Conservation (phyloP, 495 filamentous ascomycete genomes). For the Aspergillus panamensis region DNA sequence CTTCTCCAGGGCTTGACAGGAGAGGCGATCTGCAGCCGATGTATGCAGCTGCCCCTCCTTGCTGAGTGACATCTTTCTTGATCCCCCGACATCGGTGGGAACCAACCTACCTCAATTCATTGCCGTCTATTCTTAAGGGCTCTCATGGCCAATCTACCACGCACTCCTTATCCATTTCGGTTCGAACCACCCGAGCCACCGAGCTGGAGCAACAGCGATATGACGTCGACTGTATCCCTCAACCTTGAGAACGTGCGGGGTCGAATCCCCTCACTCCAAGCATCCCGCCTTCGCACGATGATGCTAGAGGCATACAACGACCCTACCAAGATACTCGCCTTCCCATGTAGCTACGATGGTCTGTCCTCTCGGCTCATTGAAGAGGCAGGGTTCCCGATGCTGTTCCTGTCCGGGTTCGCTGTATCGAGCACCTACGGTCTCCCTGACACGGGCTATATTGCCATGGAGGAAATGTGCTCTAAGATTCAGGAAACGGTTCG, state of each 20-base stretch:
- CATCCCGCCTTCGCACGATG: conserved; percentile 37
- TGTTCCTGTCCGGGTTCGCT: conserved; percentile 37
- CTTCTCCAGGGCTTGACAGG: neutral
- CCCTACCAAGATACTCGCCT: conserved; percentile 35
- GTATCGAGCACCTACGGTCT: conserved; percentile 35
- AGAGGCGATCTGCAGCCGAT: neutral
- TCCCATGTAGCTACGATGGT: conserved; percentile 39
- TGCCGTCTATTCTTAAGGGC: neutral
- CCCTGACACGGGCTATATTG: conserved; percentile 44
- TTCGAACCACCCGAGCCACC: neutral
- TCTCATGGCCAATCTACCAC: neutral
- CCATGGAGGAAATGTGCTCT: conserved; percentile 42
- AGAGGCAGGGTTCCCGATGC: conserved; percentile 39
- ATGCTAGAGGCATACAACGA: conserved; percentile 36
- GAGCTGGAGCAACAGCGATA: neutral
- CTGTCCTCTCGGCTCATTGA: conserved; percentile 40
- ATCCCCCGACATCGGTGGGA: no score
- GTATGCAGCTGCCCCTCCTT: neutral
- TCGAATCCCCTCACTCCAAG: conserved; percentile 30
- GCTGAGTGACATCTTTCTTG: no score
- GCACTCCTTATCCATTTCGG: neutral
- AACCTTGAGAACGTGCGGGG: conserved; percentile 29
- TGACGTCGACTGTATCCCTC: conserved; percentile 2
- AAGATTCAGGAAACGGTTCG: conserved; percentile 38
- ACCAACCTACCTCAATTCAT: neutral